Evolutionary conservation across 352 stramenopile genomes (phyloP).

Genomic region (Globisporangium megalacanthum): DNA sequence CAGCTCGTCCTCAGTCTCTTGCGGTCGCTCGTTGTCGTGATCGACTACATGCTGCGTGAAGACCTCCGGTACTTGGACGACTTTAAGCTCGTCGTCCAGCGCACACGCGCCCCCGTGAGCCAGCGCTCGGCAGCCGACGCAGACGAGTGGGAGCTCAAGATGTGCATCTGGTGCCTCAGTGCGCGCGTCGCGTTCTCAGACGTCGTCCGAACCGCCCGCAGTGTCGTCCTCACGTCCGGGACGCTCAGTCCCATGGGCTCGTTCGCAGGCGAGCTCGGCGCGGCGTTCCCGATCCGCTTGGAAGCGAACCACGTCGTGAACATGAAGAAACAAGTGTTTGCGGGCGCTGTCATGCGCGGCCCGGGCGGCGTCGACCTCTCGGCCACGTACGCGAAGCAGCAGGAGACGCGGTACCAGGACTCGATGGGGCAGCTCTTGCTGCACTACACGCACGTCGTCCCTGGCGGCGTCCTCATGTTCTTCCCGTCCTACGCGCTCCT

Average conservation of each 20-base stretch:
- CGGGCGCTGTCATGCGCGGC: conserved; percentile 65
- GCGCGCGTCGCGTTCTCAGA: conserved; percentile 81
- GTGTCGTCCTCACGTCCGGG: conserved; percentile 79
- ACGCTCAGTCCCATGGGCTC: conserved; percentile 86
- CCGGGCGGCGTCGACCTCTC: conserved; percentile 64
- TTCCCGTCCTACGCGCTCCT: conserved; percentile 83
- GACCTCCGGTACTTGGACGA: conserved; percentile 74
- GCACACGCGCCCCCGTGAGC: conserved; percentile 17
- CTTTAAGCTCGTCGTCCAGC: conserved; percentile 66
- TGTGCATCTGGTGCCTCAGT: conserved; percentile 86
- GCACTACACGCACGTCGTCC: conserved; percentile 61
- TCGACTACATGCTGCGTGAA: conserved; percentile 80
- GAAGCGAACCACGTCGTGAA: conserved; percentile 87
- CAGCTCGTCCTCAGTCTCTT: conserved; percentile 53
- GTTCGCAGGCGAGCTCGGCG: conserved; percentile 75
- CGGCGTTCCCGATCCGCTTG: conserved; percentile 73
- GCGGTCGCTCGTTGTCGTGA: conserved; percentile 55
- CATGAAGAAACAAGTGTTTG: conserved; percentile 80
- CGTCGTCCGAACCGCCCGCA: conserved; percentile 51
- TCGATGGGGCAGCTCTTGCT: conserved; percentile 69
- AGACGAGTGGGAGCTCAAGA: conserved; percentile 51
- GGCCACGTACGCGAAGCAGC: conserved; percentile 77
- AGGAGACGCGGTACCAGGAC: conserved; percentile 78
- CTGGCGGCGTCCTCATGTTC: conserved; percentile 82
- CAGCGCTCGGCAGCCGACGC: conserved; percentile 6